Evolutionary conservation across 495 filamentous ascomycete genomes (phyloP).

Genomic region (Xylaria grammica): DNA sequence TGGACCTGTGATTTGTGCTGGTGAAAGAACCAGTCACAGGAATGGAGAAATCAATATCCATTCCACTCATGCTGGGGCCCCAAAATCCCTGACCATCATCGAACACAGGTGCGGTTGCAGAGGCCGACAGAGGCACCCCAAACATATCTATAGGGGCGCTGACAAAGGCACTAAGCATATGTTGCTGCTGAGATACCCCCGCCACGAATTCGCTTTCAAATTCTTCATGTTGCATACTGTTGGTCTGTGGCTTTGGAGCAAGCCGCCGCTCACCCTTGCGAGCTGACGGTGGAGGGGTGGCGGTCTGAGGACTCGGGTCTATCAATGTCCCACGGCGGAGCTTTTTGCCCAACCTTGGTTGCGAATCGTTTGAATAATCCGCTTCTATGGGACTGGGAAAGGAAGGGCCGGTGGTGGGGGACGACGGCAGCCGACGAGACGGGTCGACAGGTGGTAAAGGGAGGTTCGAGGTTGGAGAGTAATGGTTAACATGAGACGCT

Average conservation of each 20-base stretch:
- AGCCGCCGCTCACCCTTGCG: slow-evolving; percentile 58
- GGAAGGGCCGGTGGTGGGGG: slow-evolving; percentile 55
- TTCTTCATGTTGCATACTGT: slow-evolving; percentile 60
- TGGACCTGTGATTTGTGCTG: slow-evolving; percentile 41
- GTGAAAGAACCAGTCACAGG: slow-evolving; percentile 43
- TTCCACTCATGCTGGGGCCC: slow-evolving; percentile 65
- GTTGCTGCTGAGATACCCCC: slow-evolving; percentile 44
- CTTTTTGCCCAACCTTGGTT: slow-evolving; percentile 45
- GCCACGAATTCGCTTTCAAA: slow-evolving; percentile 50
- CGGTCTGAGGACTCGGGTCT: slow-evolving; percentile 49
- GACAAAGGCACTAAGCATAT: slow-evolving; percentile 43
- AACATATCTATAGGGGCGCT: slow-evolving; percentile 56
- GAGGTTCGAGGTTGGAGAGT: slow-evolving; percentile 57
- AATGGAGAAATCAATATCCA: slow-evolving; percentile 62
- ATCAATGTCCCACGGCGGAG: slow-evolving; percentile 42
- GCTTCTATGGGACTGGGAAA: slow-evolving; percentile 34
- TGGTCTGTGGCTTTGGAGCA: slow-evolving; percentile 53
- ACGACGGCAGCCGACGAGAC: slow-evolving; percentile 60
- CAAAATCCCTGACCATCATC: slow-evolving; percentile 73
- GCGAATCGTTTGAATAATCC: slow-evolving; percentile 27
- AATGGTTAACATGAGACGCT: slow-evolving; percentile 62
- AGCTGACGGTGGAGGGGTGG: slow-evolving; percentile 57
- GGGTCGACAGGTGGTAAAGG: slow-evolving; percentile 63
- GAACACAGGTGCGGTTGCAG: slow-evolving; percentile 70
- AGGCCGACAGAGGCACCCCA: slow-evolving; percentile 70